phyloP scores from a whole-genome alignment of 352 stramenopile genomes.

The Phytophthora pisi region DNA sequence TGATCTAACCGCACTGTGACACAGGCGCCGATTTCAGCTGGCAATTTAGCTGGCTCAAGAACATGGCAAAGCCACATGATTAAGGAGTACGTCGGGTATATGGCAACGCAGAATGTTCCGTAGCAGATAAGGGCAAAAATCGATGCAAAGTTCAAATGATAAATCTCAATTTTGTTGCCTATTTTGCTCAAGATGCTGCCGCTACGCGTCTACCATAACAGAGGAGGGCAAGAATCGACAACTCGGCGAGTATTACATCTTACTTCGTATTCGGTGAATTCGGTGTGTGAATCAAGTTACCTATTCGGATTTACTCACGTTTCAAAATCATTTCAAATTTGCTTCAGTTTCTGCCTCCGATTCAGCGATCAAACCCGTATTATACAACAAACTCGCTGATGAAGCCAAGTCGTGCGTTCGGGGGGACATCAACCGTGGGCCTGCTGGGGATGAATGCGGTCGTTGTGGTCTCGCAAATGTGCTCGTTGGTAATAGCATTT shows the following conservation, averaged over 20 bases:
- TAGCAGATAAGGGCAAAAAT: neutral
- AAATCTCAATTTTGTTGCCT: too few relatives aligned
- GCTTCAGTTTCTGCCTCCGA: neutral
- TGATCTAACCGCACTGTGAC: neutral
- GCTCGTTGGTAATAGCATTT: neutral
- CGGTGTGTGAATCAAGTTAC: too few relatives aligned
- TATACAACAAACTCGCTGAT: conserved; percentile 17
- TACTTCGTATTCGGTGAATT: too few relatives aligned
- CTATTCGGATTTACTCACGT: neutral
- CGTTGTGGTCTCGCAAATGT: conserved; percentile 15
- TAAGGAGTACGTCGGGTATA: neutral
- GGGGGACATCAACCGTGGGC: conserved; percentile 31
- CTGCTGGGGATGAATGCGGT: conserved; percentile 60
- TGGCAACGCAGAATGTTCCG: neutral
- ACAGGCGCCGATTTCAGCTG: conserved; percentile 33
- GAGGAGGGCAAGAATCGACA: too few relatives aligned
- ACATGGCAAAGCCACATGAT: neutral
- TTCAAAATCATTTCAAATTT: neutral
- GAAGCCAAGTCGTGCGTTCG: conserved; percentile 35
- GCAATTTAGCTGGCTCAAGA: conserved; percentile 21
- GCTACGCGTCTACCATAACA: too few relatives aligned
- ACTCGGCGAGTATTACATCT: too few relatives aligned
- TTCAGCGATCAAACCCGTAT: conserved; percentile 1
- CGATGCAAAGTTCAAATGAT: too few relatives aligned
- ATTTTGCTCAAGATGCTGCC: too few relatives aligned